Evolutionary conservation across 176 grass and related monocot species (phyloP).

Genomic region (Hordeum marinum): DNA sequence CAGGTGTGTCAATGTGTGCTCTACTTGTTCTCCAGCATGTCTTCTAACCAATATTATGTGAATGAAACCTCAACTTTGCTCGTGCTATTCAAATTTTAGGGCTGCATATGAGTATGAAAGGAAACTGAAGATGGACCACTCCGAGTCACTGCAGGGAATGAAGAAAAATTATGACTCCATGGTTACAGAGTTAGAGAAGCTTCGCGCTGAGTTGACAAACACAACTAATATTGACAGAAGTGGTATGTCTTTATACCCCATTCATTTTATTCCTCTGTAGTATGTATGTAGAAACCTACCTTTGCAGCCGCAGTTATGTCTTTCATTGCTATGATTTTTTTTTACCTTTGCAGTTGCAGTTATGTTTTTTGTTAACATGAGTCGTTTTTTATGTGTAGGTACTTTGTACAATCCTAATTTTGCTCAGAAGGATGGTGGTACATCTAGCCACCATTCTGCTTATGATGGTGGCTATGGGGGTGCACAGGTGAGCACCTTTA

Average conservation of each 20-base stretch:
- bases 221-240: constrained; percentile 49
- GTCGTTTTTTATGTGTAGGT: constrained; percentile 38
- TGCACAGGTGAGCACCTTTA: constrained; percentile 42
- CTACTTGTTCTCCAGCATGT: background rate
- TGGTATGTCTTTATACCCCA: constrained; percentile 1
- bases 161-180: constrained; percentile 85
- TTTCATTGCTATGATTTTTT: background rate
- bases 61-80: background rate
- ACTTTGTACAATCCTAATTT: constrained; percentile 38
- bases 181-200: constrained; percentile 85
- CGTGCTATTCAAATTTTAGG: constrained; percentile 32
- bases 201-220: constrained; percentile 75
- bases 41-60: background rate
- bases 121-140: constrained; percentile 76
- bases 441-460: constrained; percentile 44
- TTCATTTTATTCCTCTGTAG: constrained; percentile 1
- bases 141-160: constrained; percentile 73
- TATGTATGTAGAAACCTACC: background rate
- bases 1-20: constrained; percentile 32
- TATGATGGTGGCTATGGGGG: constrained; percentile 57
- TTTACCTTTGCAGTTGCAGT: background rate
- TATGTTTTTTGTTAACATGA: constrained; percentile 10
- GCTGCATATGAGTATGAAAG: constrained; percentile 84
- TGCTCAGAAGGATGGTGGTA: constrained; percentile 52
- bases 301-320: background rate